phyloP scores from a whole-genome alignment of 768 basidiomycete genomes.

The Termitomyces eurrhizus region DNA sequence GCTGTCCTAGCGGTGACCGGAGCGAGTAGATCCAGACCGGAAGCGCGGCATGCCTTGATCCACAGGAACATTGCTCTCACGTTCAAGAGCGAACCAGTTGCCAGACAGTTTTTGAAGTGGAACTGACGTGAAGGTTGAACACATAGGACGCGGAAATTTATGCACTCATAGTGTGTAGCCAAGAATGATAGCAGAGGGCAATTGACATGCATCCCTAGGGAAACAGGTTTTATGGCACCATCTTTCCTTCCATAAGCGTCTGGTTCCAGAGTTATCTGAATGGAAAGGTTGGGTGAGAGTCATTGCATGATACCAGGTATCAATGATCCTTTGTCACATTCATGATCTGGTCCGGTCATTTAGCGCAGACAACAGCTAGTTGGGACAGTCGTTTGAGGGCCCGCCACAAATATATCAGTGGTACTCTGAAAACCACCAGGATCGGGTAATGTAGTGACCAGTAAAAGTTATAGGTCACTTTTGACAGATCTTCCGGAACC shows the following conservation, averaged over 20 bases:
- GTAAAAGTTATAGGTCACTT: neutral
- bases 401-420: neutral
- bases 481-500: neutral
- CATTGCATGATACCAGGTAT: neutral
- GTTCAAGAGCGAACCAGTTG: neutral
- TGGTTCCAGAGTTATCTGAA: neutral
- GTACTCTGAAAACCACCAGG: neutral
- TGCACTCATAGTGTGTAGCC: neutral
- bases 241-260: constrained; percentile 1
- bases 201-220: constrained; percentile 1
- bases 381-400: too few relatives aligned
- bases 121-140: neutral
- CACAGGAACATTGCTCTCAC: neutral
- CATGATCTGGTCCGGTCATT: neutral
- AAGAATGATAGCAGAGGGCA: neutral
- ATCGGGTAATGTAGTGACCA: neutral
- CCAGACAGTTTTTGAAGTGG: neutral
- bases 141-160: neutral
- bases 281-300: neutral
- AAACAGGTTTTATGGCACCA: neutral
- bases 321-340: neutral
- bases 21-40: neutral
- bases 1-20: neutral
- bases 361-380: neutral
- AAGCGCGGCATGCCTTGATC: neutral